Conservation (phyloP, 1,284 basidiomycete species). For the Naganishia sp. region DNA sequence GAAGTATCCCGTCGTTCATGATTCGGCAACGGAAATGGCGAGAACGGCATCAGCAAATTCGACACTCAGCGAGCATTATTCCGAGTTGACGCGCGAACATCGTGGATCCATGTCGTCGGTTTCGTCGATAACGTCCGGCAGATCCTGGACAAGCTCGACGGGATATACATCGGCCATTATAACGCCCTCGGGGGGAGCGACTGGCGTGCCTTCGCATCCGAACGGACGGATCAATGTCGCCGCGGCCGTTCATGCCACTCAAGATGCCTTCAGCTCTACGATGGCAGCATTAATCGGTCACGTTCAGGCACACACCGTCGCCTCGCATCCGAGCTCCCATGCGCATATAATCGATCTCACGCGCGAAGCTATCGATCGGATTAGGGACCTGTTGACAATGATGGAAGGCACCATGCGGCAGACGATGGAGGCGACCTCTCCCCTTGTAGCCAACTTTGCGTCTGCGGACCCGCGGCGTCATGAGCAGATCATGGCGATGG, state of each 20-base stretch:
- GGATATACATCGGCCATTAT: conserved; percentile 9
- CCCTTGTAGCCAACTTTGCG: conserved; percentile 4
- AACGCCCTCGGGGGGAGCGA: neutral
- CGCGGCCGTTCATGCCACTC: conserved; percentile 62
- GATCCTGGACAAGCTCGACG: neutral
- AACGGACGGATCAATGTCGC: conserved; percentile 44
- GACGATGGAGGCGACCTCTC: conserved; percentile 2
- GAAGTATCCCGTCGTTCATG: conserved; percentile 15
- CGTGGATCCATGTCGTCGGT: conserved; percentile 57
- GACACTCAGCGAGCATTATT: conserved; percentile 17
- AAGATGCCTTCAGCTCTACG: conserved; percentile 86
- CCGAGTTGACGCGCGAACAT: conserved; percentile 9
- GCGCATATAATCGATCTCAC: conserved; percentile 92
- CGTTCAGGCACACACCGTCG: conserved; percentile 85
- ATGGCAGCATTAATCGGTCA: conserved; percentile 97
- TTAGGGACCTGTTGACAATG: conserved; percentile 85
- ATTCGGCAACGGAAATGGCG: conserved; percentile 1
- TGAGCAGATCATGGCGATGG: conserved; percentile 59
- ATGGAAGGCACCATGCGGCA: conserved; percentile 81
- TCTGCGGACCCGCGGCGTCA: conserved; percentile 8
- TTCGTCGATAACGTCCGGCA: conserved; percentile 61
- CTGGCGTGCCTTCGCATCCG: conserved; percentile 60
- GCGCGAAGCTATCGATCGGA: conserved; percentile 87
- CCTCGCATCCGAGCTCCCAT: conserved; percentile 85
- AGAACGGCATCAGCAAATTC: conserved; percentile 8